Evolutionary conservation across 2,329 filamentous ascomycete genomes (phyloP).

Genomic region (Xylariaceae sp.): DNA sequence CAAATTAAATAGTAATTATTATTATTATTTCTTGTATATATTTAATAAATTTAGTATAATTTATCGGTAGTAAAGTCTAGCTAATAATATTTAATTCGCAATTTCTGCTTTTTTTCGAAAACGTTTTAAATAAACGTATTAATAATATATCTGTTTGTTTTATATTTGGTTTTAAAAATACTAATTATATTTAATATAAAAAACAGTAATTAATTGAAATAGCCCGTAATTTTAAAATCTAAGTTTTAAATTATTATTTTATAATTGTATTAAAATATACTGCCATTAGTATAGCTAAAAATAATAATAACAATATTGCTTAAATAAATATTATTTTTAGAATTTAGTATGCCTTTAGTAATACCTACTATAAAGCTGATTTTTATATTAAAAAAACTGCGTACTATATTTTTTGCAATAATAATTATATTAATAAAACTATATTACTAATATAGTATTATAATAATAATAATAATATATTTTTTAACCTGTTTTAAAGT

Average conservation of each 20-base stretch:
- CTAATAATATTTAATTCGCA: neutral
- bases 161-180: neutral
- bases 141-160: neutral
- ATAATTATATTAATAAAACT: conserved; percentile 18
- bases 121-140: neutral
- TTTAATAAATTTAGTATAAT: neutral
- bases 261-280: neutral
- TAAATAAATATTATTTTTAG: conserved; percentile 22
- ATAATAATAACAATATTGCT: conserved; percentile 28
- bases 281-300: too few relatives aligned
- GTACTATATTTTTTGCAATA: conserved; percentile 17
- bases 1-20: neutral
- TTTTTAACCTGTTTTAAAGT: conserved; percentile 16
- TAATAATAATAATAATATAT: conserved; percentile 19
- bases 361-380: conserved; percentile 27
- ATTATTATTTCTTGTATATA: neutral
- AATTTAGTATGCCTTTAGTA: conserved; percentile 23
- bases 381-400: conserved; percentile 18
- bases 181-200: neutral
- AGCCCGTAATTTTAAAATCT: neutral
- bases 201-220: neutral
- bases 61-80: neutral
- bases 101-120: neutral
- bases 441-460: conserved; percentile 16
- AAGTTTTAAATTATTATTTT: neutral